These are phyloP conservation scores for Moricandia arvensis DNA, from an alignment of 345 rosid species.

Conservation along the genomic window DNA sequence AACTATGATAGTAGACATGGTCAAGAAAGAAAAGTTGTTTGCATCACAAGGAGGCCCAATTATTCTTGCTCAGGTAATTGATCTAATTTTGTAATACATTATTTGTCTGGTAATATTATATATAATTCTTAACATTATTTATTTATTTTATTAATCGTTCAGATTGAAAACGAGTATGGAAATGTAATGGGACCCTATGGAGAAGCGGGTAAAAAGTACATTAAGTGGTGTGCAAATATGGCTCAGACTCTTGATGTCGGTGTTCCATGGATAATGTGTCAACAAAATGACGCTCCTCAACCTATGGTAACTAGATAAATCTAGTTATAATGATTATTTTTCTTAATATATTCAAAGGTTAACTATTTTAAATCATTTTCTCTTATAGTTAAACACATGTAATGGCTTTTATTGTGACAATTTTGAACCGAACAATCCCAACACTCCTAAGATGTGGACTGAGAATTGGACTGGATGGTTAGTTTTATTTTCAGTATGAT, in stretches of 20 bases:
- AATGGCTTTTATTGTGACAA: slow-evolving; percentile 16
- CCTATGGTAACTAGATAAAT: slow-evolving; percentile 39
- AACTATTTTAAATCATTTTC: neutral
- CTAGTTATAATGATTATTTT: neutral
- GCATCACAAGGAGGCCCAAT: too few species aligned
- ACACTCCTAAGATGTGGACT: slow-evolving; percentile 60
- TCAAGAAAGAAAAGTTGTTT: too few species aligned
- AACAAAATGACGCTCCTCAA: slow-evolving; percentile 42
- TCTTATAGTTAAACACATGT: slow-evolving; percentile 46
- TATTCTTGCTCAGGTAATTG: slow-evolving; percentile 57
- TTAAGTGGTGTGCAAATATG: slow-evolving; percentile 38
- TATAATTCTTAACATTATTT: neutral
- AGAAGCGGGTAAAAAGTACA: slow-evolving; percentile 28
- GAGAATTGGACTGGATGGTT: slow-evolving; percentile 73
- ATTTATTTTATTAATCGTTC: neutral
- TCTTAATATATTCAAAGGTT: neutral
- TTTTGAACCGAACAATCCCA: slow-evolving; percentile 38
- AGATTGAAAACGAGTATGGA: slow-evolving; percentile 46
- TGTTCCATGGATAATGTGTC: slow-evolving; percentile 12
- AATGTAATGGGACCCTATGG: slow-evolving; percentile 33
- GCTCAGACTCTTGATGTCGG: slow-evolving; percentile 43
- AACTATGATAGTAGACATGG: slow-evolving; percentile 2
- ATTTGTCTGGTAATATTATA: neutral
- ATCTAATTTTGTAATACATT: slow-evolving; percentile 32
- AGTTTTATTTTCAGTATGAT: neutral